These are phyloP conservation scores for Pythium aristosporum DNA, from an alignment of 352 stramenopile genomes.

Conservation along the genomic window DNA sequence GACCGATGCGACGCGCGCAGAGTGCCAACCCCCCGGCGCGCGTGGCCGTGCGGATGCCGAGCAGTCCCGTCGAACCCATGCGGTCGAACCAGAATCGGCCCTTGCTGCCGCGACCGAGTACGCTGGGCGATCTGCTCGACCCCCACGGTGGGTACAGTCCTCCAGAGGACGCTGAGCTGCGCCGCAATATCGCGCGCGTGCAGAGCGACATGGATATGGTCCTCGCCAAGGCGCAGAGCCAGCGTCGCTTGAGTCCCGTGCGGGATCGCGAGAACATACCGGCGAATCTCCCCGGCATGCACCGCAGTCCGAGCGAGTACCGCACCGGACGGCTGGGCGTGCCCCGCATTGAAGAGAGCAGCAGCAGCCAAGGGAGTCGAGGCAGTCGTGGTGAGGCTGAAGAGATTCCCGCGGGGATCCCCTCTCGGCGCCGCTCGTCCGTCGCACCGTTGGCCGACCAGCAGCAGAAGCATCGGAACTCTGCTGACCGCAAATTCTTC, in stretches of 20 bases:
- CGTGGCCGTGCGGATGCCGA: conserved; percentile 22
- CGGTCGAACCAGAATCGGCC: conserved; percentile 11
- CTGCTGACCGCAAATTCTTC: conserved; percentile 15
- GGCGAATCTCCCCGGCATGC: conserved; percentile 6
- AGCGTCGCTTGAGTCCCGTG: neutral
- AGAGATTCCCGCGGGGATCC: conserved; percentile 2
- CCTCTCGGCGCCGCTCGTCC: conserved; percentile 5
- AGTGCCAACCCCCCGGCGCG: conserved; percentile 16
- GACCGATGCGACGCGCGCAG: conserved; percentile 8
- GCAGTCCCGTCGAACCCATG: conserved; percentile 17
- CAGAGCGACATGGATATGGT: conserved; percentile 23
- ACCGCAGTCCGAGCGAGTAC: conserved; percentile 6
- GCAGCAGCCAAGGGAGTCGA: neutral
- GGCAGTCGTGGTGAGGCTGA: conserved; percentile 6
- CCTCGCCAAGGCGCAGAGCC: neutral
- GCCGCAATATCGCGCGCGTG: conserved; percentile 16
- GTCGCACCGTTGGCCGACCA: neutral
- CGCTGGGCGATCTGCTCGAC: conserved; percentile 21
- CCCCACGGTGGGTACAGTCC: conserved; percentile 20
- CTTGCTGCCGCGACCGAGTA: conserved; percentile 19
- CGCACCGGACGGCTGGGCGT: neutral
- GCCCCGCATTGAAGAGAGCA: neutral
- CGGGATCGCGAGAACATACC: conserved; percentile 9
- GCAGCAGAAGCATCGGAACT: conserved; percentile 23
- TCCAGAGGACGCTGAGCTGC: conserved; percentile 11